A percentile compares a stretch with the other conserved stretches of the same genome.
Conservation (phyloP, 2,329 filamentous ascomycete genomes). For the Hypoxylon sp. region DNA sequence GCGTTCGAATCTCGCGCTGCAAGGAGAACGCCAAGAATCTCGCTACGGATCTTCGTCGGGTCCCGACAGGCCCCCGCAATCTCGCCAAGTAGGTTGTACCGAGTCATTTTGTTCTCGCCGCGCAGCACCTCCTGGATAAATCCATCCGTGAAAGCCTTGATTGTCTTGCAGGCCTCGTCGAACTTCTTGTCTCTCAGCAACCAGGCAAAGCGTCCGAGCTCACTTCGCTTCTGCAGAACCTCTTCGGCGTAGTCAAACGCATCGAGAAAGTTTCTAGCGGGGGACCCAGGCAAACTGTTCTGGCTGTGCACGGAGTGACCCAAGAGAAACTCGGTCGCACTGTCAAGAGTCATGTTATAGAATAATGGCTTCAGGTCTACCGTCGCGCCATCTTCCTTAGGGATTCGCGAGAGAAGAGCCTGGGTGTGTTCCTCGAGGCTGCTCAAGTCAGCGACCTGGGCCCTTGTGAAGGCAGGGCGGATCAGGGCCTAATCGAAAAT, state of each 20-base stretch:
- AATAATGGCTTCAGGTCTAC: conserved; percentile 15
- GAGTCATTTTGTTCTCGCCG: conserved; percentile 5
- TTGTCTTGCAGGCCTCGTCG: background rate
- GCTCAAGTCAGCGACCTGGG: conserved; percentile 20
- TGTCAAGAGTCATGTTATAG: conserved; percentile 27
- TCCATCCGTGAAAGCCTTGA: conserved; percentile 13
- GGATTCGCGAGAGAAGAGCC: conserved; percentile 10
- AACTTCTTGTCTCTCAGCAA: conserved; percentile 15
- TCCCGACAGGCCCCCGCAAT: conserved; percentile 8
- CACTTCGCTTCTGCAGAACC: conserved; percentile 9
- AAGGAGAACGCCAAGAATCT: conserved; percentile 13
- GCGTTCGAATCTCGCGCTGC: conserved; percentile 17
- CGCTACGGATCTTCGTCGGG: conserved; percentile 10
- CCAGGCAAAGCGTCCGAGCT: conserved; percentile 6
- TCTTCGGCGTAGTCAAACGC: conserved; percentile 17
- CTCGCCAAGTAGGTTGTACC: conserved; percentile 12
- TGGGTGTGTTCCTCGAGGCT: conserved; percentile 6
- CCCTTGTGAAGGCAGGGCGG: conserved; percentile 18
- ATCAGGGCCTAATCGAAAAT: conserved; percentile 10
- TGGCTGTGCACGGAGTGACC: conserved; percentile 16
- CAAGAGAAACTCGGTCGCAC: conserved; percentile 21
- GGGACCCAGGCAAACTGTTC: conserved; percentile 13
- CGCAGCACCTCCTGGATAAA: conserved; percentile 18
- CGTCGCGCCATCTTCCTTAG: conserved; percentile 4
- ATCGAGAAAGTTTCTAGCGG: conserved; percentile 14